Evolutionary conservation across 1,284 basidiomycete species (phyloP).

Genomic region (Caloboletus inedulis): DNA sequence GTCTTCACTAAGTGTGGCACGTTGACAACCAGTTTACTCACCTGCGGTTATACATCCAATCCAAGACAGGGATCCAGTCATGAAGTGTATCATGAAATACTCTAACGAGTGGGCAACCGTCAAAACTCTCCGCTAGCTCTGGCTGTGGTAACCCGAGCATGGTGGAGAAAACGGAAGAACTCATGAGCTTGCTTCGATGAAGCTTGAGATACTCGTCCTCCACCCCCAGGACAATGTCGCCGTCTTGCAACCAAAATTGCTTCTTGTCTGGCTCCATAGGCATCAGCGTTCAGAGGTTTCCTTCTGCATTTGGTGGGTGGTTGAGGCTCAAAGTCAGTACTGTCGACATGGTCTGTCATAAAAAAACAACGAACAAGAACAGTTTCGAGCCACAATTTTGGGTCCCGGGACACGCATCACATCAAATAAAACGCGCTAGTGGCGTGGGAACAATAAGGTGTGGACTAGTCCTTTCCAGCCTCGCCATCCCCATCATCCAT

Average conservation of each 20-base stretch:
- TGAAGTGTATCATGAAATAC: conserved; percentile 9
- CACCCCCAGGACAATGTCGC: conserved; percentile 30
- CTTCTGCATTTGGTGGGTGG: conserved; percentile 4
- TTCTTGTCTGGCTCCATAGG: neutral
- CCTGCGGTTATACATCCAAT: conserved; percentile 36
- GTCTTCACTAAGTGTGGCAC: neutral
- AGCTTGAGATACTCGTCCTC: conserved; percentile 23
- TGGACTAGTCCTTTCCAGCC: conserved; percentile 25
- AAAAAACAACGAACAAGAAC: neutral
- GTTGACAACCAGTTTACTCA: conserved; percentile 19
- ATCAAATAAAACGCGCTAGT: neutral
- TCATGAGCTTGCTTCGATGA: conserved; percentile 16
- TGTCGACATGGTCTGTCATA: neutral
- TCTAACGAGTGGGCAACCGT: conserved; percentile 32
- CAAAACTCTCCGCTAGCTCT: conserved; percentile 24
- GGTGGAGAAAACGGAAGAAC: conserved; percentile 23
- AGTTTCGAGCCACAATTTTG: neutral
- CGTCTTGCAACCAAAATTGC: conserved; percentile 30
- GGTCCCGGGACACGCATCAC: neutral
- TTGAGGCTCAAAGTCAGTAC: neutral
- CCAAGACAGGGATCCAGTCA: conserved; percentile 32
- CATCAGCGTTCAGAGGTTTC: neutral
- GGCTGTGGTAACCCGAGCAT: conserved; percentile 36
- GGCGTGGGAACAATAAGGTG: conserved; percentile 4
- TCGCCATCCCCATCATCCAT: conserved; percentile 38